Evolutionary conservation across 2,329 filamentous ascomycete species (phyloP), one percentile per base, ranked within the genome.

Genomic region (Neofusicoccum laricinum): DNA sequence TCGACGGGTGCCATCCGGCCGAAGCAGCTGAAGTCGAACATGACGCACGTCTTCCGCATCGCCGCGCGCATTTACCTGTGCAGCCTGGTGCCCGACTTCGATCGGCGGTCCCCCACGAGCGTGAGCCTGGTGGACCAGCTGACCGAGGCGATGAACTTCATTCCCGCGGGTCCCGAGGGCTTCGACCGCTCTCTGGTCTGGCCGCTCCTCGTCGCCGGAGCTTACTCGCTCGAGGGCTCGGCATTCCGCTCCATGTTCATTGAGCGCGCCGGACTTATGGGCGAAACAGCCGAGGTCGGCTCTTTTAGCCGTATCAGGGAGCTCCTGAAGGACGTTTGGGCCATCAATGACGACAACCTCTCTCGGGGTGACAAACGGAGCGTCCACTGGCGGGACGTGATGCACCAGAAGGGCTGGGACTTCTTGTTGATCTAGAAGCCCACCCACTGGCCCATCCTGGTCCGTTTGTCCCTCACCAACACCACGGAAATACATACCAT

Each of bases 21-120:
- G 2, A 91, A 90, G 73, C 90, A 96, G 77, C 85, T 98, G 68
- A 90, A 89, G 74, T 88, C 86, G 77, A 97, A 96, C 82, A 92
- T 98, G 78, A 96, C 93, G 0, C 86, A 89, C 45, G 88, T 96
- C 48, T 99, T 96, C 86, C 91, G 94, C 71, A 82, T 96, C 62
- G 94, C 94, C 2, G 93, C 94, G 2, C 90, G 94, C 73, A 93
- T 99, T 79, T 97, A 97, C 79, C 88, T 98, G n/a, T 97, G 93
- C 87, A 93, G 91, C 73, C 84, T 99, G 40, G 91, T 98, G 0
- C 94, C 94, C 0, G 93, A 93, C 64, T 95, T 94, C 79, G 88
- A 89, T 71, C 90, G 90, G 53, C 84, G 83, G 64, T 89, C 95
- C 71, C 81, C 83, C 8, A 92, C 89, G 75, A 93, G 89, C 72